Conservation (phyloP, 2,329 filamentous ascomycete genomes). For the Cadophora malorum region DNA sequence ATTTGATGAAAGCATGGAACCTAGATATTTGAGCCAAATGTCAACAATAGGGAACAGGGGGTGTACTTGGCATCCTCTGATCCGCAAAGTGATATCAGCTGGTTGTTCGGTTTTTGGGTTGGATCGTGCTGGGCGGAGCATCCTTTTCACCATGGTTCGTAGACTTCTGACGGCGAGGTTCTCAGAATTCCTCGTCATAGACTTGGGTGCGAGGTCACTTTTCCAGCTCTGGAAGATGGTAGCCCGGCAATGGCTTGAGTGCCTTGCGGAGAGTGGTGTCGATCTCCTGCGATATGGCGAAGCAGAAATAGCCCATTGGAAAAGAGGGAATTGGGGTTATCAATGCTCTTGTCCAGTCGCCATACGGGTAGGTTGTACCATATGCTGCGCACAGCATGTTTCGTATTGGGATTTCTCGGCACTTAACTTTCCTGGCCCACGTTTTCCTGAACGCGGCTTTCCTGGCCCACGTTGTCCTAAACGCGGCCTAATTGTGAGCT, state of each 20-base stretch:
- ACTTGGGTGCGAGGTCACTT: too few species aligned
- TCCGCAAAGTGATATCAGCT: background rate
- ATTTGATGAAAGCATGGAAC: background rate
- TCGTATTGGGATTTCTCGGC: background rate
- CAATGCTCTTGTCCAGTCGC: background rate
- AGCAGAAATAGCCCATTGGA: slow-evolving; percentile 5
- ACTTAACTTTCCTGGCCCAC: background rate
- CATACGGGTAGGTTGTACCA: background rate
- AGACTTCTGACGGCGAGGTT: background rate
- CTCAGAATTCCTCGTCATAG: too few species aligned
- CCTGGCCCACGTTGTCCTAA: too few species aligned
- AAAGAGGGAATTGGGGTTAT: background rate
- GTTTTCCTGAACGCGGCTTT: background rate
- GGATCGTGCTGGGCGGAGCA: background rate
- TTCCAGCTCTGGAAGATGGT: background rate
- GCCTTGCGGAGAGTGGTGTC: background rate
- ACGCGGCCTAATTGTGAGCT: background rate
- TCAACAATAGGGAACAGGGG: background rate
- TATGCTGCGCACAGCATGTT: background rate
- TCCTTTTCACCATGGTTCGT: background rate
- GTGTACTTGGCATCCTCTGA: background rate
- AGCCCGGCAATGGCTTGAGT: slow-evolving; percentile 7
- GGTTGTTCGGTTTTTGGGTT: background rate
- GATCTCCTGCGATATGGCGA: slow-evolving; percentile 22
- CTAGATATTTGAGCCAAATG: background rate